Conservation (phyloP, 305 asterid genomes). For the Fraxinus greggii region DNA sequence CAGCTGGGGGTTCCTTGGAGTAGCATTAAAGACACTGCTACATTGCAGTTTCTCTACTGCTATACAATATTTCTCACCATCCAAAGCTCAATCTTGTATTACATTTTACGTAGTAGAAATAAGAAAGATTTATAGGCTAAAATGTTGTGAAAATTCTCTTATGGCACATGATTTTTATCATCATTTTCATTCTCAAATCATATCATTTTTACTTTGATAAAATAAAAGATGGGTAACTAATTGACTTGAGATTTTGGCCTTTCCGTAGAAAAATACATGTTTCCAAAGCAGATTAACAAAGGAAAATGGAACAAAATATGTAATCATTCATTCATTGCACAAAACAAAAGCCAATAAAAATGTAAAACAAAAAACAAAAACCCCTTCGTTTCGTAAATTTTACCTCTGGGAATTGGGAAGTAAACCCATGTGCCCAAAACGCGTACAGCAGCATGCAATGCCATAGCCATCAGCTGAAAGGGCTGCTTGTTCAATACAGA, state of each 20-base stretch:
- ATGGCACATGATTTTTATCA: too few relatives aligned
- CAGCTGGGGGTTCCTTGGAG: too few relatives aligned
- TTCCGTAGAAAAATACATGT: background rate
- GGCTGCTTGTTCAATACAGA: constrained; percentile 15
- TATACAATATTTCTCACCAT: too few relatives aligned
- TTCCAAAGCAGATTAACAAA: background rate
- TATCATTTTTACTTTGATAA: too few relatives aligned
- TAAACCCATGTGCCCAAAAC: constrained; percentile 22
- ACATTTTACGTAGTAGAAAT: too few relatives aligned
- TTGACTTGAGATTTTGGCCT: background rate
- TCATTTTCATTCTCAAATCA: too few relatives aligned
- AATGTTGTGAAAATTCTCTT: too few relatives aligned
- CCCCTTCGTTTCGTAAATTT: background rate
- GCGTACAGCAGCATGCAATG: constrained; percentile 8
- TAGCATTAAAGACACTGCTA: too few relatives aligned
- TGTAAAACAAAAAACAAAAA: background rate
- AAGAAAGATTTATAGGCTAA: too few relatives aligned
- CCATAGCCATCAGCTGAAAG: constrained; percentile 19
- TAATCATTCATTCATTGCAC: background rate
- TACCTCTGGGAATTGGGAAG: constrained; percentile 21
- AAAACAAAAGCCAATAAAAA: background rate
- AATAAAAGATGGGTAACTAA: background rate
- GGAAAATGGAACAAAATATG: background rate
- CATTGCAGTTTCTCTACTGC: too few relatives aligned
- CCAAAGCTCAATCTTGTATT: too few relatives aligned